Evolutionary conservation across 2,329 filamentous ascomycete species (phyloP).

Genomic region (Domatiomyces catenatus): DNA sequence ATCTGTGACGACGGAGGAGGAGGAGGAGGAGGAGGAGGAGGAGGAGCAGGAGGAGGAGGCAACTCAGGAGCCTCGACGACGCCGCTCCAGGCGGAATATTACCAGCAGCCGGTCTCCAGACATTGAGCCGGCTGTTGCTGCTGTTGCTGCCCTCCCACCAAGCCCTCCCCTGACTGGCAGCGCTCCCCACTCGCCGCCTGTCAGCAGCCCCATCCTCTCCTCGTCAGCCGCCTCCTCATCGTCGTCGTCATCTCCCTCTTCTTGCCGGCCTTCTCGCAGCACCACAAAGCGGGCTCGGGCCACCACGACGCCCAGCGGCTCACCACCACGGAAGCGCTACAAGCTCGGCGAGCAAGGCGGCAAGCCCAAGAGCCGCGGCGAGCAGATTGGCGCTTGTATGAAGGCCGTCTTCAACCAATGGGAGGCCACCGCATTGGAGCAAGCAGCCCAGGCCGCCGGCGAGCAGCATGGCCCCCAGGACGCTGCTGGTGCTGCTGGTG

Average conservation of each 20-base stretch:
- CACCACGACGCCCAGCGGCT: neutral
- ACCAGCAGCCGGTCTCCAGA: neutral
- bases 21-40: too few relatives aligned
- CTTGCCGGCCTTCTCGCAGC: neutral
- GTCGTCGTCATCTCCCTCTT: neutral
- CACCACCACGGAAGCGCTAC: neutral
- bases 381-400: neutral
- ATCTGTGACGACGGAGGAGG: too few relatives aligned
- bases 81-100: neutral
- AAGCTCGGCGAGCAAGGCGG: neutral
- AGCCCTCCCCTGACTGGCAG: neutral
- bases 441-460: neutral
- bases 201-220: too few relatives aligned
- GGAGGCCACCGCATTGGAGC: neutral
- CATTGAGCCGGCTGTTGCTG: neutral
- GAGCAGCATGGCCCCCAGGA: neutral
- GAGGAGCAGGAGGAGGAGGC: too few relatives aligned
- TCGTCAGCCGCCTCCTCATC: neutral
- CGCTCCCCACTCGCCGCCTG: too few relatives aligned
- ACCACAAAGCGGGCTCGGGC: neutral
- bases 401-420: neutral
- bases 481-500: too few relatives aligned
- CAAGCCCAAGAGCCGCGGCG: neutral
- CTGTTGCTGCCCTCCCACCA: too few relatives aligned
- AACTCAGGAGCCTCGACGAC: neutral